These are phyloP conservation scores for Tolypocladium tropicale DNA, from an alignment of 2,329 filamentous ascomycete genomes.

Conservation along the genomic window DNA sequence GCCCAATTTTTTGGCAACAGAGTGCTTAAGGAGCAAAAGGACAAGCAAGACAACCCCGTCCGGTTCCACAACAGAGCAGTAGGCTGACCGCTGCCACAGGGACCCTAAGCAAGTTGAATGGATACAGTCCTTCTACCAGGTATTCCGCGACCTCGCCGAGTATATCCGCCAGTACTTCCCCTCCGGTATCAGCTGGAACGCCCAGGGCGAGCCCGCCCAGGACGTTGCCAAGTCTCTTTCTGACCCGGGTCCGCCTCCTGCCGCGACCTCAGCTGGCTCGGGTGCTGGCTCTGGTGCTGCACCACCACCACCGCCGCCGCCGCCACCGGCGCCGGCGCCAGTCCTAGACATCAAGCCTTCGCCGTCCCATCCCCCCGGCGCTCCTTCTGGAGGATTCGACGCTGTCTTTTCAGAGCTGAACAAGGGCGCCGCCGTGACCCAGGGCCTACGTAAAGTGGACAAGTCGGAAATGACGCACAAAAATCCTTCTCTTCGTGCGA, in stretches of 20 bases:
- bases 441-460: constrained; percentile 85
- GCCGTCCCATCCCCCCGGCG: constrained; percentile 10
- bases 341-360: constrained; percentile 48
- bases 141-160: constrained; percentile 73
- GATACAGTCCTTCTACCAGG: constrained; percentile 83
- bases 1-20: constrained; percentile 94
- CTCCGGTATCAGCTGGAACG: constrained; percentile 79
- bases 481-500: constrained; percentile 75
- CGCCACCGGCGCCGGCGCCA: constrained; percentile 61
- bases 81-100: constrained; percentile 30
- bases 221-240: constrained; percentile 52
- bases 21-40: constrained; percentile 84
- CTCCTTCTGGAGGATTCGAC: constrained; percentile 53
- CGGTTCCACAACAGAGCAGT: not conserved
- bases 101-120: constrained; percentile 76
- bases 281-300: constrained; percentile 37
- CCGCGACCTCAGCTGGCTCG: constrained; percentile 34
- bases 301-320: constrained; percentile 54
- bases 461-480: constrained; percentile 97
- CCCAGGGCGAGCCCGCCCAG: constrained; percentile 60
- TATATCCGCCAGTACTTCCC: constrained; percentile 80
- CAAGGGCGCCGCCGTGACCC: constrained; percentile 78
- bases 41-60: constrained; percentile 29
- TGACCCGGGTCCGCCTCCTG: constrained; percentile 18
- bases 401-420: constrained; percentile 92